These are phyloP conservation scores for Microdochium nivale DNA, from an alignment of 2,329 filamentous ascomycete species.

Conservation along the genomic window DNA sequence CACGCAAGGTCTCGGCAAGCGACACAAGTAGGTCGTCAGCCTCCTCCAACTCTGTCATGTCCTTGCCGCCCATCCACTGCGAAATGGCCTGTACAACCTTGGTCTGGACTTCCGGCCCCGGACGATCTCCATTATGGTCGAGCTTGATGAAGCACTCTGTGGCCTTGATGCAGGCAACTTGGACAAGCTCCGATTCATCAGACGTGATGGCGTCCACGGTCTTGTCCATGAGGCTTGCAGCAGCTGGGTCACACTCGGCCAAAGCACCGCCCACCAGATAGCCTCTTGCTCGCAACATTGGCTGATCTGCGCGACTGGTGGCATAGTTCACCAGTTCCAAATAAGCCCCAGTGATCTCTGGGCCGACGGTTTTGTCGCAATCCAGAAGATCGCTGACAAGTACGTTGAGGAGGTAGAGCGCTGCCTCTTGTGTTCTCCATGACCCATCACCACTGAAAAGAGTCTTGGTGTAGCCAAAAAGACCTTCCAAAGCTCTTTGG, in stretches of 20 bases:
- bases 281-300: conserved; percentile 76
- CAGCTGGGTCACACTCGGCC: conserved; percentile 58
- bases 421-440: conserved; percentile 66
- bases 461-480: conserved; percentile 67
- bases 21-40: conserved; percentile 89
- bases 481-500: conserved; percentile 64
- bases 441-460: conserved; percentile 54
- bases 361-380: conserved; percentile 60
- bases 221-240: conserved; percentile 58
- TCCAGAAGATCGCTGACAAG: conserved; percentile 78
- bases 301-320: conserved; percentile 59
- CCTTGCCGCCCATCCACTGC: conserved; percentile 70
- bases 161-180: conserved; percentile 84
- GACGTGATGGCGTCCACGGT: conserved; percentile 67
- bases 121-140: conserved; percentile 31
- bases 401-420: conserved; percentile 78
- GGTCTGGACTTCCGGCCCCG: conserved; percentile 44
- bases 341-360: conserved; percentile 63
- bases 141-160: conserved; percentile 59
- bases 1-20: conserved; percentile 75
- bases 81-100: conserved; percentile 52
- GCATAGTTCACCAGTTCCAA: conserved; percentile 74
- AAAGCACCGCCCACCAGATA: conserved; percentile 80
- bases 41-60: conserved; percentile 75
- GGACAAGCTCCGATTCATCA: conserved; percentile 79